Evolutionary conservation across 2,329 filamentous ascomycete species (phyloP).

Genomic region (Aspergillus calidoustus): DNA sequence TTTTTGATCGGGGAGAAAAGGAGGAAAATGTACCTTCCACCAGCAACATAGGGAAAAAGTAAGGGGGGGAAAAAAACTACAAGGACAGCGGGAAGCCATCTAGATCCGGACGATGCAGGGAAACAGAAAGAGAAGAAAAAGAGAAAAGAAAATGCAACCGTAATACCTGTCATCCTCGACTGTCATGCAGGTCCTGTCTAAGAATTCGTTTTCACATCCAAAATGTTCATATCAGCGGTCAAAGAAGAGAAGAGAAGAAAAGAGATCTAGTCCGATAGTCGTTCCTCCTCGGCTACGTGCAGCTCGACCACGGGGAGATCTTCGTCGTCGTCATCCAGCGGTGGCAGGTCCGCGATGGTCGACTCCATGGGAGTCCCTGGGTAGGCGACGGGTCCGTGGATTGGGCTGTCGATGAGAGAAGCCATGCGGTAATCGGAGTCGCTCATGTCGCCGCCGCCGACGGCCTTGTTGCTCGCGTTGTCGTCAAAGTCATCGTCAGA

Average conservation of each 20-base stretch:
- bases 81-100: not conserved
- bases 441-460: slow-evolving; percentile 41
- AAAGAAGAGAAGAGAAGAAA: not conserved
- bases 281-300: slow-evolving; percentile 42
- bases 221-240: slow-evolving; percentile 13
- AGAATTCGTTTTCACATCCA: slow-evolving; percentile 24
- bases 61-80: not conserved
- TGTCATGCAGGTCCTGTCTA: slow-evolving; percentile 17
- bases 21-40: not conserved
- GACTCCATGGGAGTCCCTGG: slow-evolving; percentile 32
- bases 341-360: slow-evolving; percentile 38
- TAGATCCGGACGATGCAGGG: not conserved
- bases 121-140: not conserved
- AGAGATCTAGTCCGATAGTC: slow-evolving; percentile 27
- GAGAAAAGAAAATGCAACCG: slow-evolving; percentile 10
- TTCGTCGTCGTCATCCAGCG: slow-evolving; percentile 35
- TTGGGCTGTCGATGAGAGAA: slow-evolving; percentile 34
- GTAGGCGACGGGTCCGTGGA: slow-evolving; percentile 18
- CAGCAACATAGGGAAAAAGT: not conserved
- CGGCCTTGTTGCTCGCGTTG: slow-evolving; percentile 46
- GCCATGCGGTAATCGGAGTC: slow-evolving; percentile 39
- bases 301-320: slow-evolving; percentile 49
- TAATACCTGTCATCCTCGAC: slow-evolving; percentile 4
- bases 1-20: slow-evolving; percentile 10
- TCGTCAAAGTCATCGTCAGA: slow-evolving; percentile 43